Conservation (phyloP, 129 eudicot genomes). For the Helichrysum umbraculigerum region DNA sequence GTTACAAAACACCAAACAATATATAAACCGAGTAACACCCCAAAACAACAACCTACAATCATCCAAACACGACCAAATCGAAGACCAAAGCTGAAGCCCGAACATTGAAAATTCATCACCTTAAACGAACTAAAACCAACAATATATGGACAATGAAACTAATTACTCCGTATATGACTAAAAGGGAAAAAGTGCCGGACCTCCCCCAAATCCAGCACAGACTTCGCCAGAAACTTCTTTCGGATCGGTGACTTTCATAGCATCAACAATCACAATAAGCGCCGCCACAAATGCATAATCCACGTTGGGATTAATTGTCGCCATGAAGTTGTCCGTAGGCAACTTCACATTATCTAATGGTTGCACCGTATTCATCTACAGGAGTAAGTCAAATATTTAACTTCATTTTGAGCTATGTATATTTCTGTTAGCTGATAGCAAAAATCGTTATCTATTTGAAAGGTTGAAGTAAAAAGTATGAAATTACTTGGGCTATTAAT, state of each 20-base stretch:
- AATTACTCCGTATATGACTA: no score
- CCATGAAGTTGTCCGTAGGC: background rate
- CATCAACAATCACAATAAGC: background rate
- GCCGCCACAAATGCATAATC: background rate
- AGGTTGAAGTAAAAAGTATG: background rate
- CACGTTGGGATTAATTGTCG: background rate
- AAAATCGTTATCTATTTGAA: no score
- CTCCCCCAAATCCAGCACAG: background rate
- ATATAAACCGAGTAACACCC: no score
- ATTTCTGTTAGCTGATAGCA: background rate
- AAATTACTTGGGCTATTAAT: background rate
- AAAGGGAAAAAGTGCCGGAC: background rate
- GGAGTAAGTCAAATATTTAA: background rate
- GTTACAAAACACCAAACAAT: no score
- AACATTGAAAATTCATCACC: no score
- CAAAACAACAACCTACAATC: no score
- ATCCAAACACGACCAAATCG: no score
- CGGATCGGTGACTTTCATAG: background rate
- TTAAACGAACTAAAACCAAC: no score
- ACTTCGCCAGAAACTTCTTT: background rate
- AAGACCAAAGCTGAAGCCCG: no score
- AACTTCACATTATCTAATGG: no score
- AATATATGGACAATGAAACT: no score
- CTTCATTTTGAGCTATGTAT: no score
- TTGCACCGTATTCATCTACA: background rate